These are phyloP conservation scores for Protostelium mycophagum DNA, from an alignment of 78 protist genomes.

Conservation along the genomic window DNA sequence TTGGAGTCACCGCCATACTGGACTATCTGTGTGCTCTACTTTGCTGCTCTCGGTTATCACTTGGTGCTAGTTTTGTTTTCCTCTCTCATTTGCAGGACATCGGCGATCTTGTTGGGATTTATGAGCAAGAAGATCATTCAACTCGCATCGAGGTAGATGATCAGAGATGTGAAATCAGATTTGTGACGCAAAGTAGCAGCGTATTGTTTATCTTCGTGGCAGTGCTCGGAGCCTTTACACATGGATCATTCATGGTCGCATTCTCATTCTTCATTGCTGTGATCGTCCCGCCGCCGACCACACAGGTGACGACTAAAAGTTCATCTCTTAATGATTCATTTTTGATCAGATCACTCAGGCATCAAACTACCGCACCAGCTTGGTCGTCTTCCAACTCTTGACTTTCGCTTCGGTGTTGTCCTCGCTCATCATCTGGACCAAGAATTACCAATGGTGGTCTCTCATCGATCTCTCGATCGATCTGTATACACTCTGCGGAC, in stretches of 20 bases:
- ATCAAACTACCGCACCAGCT: neutral
- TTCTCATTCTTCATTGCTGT: neutral
- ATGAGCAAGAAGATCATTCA: neutral
- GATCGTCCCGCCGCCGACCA: neutral
- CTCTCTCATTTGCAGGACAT: neutral
- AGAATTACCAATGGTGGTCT: neutral
- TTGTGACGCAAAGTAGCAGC: neutral
- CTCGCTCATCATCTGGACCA: neutral
- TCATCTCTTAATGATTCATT: neutral
- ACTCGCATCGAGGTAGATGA: neutral
- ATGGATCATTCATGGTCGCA: neutral
- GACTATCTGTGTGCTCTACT: neutral
- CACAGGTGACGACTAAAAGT: neutral
- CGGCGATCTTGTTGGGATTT: neutral
- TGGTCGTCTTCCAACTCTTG: neutral
- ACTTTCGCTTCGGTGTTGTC: neutral
- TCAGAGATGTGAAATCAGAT: neutral
- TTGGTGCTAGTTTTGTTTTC: neutral
- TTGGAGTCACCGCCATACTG: neutral
- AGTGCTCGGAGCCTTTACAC: neutral
- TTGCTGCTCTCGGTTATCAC: neutral
- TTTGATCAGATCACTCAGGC: neutral
- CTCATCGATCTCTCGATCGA: neutral
- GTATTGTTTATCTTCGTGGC: neutral
- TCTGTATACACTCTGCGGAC: neutral